Evolutionary conservation across 768 basidiomycete genomes (phyloP).

Genomic region (Pleurotus djamor): DNA sequence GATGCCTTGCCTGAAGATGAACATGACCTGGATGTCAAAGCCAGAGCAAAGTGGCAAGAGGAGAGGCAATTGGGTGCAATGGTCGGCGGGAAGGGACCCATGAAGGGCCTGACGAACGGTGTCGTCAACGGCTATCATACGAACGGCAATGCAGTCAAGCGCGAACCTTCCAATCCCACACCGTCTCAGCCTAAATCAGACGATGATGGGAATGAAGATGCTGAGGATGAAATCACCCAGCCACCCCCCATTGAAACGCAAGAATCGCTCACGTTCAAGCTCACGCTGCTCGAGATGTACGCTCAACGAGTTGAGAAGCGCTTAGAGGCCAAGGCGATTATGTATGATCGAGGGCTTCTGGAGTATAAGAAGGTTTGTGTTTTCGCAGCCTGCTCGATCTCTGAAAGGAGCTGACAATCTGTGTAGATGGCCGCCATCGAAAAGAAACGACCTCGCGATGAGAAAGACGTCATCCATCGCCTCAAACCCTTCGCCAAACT

Average conservation of each 20-base stretch:
- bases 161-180: slow-evolving; percentile 14
- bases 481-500: slow-evolving; percentile 89
- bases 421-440: slow-evolving; percentile 85
- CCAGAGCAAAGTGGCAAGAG: slow-evolving; percentile 47
- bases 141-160: slow-evolving; percentile 18
- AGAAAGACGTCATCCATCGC: slow-evolving; percentile 86
- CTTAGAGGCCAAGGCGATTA: slow-evolving; percentile 79
- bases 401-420: neutral
- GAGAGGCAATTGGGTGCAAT: slow-evolving; percentile 26
- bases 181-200: slow-evolving; percentile 32
- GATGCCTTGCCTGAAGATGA: slow-evolving; percentile 78
- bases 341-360: slow-evolving; percentile 88
- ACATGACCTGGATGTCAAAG: slow-evolving; percentile 72
- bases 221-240: slow-evolving; percentile 59
- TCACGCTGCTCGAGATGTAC: slow-evolving; percentile 89
- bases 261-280: slow-evolving; percentile 84
- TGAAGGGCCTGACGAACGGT: slow-evolving; percentile 43
- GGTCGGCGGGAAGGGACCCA: slow-evolving; percentile 32
- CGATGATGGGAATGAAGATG: slow-evolving; percentile 42
- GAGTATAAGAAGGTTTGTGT: slow-evolving; percentile 86
- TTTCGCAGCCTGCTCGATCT: neutral
- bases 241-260: slow-evolving; percentile 82
- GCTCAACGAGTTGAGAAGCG: slow-evolving; percentile 85
- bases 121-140: slow-evolving; percentile 40
- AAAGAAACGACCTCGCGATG: slow-evolving; percentile 88